phyloP scores from a whole-genome alignment of 2,329 filamentous ascomycete species.

The Aspergillus japonicus region DNA sequence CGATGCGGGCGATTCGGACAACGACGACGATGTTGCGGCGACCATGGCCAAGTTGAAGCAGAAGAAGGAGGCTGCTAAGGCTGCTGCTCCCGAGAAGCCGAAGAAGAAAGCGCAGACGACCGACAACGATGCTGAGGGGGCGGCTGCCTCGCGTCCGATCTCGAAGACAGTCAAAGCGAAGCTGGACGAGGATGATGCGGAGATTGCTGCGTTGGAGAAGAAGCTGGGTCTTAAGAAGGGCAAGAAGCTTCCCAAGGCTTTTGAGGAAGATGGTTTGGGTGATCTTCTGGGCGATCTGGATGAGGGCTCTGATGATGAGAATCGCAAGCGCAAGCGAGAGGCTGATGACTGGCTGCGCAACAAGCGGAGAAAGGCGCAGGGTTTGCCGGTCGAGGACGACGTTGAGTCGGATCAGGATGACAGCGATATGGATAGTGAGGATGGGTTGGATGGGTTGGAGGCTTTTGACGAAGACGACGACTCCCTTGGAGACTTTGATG shows the following conservation, averaged over 20 bases:
- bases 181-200: constrained; percentile 77
- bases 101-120: constrained; percentile 27
- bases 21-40: constrained; percentile 19
- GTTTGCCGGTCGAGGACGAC: constrained; percentile 23
- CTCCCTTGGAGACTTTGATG: constrained; percentile 19
- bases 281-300: constrained; percentile 71
- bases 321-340: constrained; percentile 60
- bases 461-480: constrained; percentile 26
- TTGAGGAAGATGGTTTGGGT: constrained; percentile 79
- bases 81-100: neutral
- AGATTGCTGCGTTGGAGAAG: constrained; percentile 83
- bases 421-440: constrained; percentile 23
- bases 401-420: constrained; percentile 29
- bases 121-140: constrained; percentile 25
- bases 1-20: constrained; percentile 20
- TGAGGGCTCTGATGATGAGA: constrained; percentile 52
- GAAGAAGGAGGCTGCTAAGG: constrained; percentile 16
- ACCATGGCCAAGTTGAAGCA: constrained; percentile 35
- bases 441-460: constrained; percentile 36
- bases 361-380: constrained; percentile 56
- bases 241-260: constrained; percentile 70
- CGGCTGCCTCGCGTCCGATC: constrained; percentile 29
- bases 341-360: constrained; percentile 59
- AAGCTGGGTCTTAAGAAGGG: constrained; percentile 79
- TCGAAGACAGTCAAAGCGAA: constrained; percentile 56